Evolutionary conservation across 192 early-diverging fungal species (phyloP), one percentile per base, ranked within the genome.

Genomic region (Backusella westeae): DNA sequence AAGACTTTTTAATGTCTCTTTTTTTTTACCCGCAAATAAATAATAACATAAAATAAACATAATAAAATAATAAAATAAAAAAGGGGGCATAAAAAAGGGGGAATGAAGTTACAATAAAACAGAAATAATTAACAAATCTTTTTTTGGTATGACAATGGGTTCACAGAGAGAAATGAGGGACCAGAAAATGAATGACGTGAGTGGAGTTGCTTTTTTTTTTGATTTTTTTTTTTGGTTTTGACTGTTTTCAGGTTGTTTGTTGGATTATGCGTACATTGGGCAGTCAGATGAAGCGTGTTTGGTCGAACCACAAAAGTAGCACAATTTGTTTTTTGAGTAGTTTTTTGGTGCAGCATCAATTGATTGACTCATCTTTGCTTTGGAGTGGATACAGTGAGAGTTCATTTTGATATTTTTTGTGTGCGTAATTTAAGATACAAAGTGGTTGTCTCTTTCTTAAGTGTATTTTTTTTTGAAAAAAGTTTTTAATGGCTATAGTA

Each of bases 281-380:
- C 75, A 77, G 38, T 77, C 75, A 38, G 75, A 77, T 66, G 75
- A 71, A 63, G 69, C 69, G 41, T 77, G 75, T 39, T 36, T 71
- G 15, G 46, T 63, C 49, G 75, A 77, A 23, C 75, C 75, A 32
- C 75, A 77, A 63, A 77, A 77, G 69, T 77, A 77, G 68, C 75
- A 77, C 3, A 77, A 14, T 39, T 71, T 71, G 4, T 29, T 36
- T 6, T 70, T 69, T 52, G 70, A 32, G 29, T 39, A 12, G 26
- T 72, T 46, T 49, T 46, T 39, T 21, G 32, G 38, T 15, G 21
- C 32, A 19, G 42, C 32, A 34, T 32, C 14, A n/a, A 46, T 72
- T 34, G 70, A 32, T 46, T 32, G 70, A 34, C 14, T 39, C 29
- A 17, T 53, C 41, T 32, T 44, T 32, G 44, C 70, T 41, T 69